Percentiles rank a stretch among this genome's conserved stretches.
Conservation (phyloP, 768 basidiomycete genomes). For the Agrocybe chaxingu region DNA sequence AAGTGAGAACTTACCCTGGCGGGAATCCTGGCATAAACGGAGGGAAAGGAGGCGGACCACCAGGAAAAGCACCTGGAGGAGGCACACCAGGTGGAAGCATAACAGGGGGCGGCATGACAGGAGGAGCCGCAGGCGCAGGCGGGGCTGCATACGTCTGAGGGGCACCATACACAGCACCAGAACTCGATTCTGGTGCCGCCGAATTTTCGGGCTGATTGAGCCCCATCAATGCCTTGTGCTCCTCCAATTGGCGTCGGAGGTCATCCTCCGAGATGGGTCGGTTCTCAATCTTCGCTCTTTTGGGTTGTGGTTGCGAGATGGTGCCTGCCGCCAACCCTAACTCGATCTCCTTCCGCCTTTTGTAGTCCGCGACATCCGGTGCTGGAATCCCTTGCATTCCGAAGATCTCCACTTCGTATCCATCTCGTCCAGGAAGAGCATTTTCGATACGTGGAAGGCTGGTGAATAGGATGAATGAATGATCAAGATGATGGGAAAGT, state of each 20-base stretch:
- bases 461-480: constrained; percentile 1
- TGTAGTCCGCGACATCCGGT: constrained; percentile 93
- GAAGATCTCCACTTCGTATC: constrained; percentile 98
- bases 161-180: constrained; percentile 62
- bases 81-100: constrained; percentile 30
- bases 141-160: constrained; percentile 67
- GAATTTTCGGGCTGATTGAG: constrained; percentile 22
- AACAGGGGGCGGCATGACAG: constrained; percentile 26
- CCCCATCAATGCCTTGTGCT: constrained; percentile 93
- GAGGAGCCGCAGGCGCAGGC: constrained; percentile 32
- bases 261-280: constrained; percentile 78
- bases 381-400: constrained; percentile 99
- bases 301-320: constrained; percentile 77
- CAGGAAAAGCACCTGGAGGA: constrained; percentile 39
- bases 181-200: constrained; percentile 30
- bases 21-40: constrained; percentile 52
- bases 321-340: constrained; percentile 80
- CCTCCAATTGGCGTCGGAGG: constrained; percentile 77
- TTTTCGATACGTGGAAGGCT: constrained; percentile 92
- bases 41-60: constrained; percentile 50
- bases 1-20: constrained; percentile 44
- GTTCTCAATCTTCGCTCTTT: constrained; percentile 80
- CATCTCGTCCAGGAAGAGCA: constrained; percentile 92
- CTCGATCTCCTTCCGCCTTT: constrained; percentile 92
- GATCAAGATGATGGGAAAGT: background rate